phyloP scores from a whole-genome alignment of 2,329 filamentous ascomycete species.

The Aureobasidium leucospermi region DNA sequence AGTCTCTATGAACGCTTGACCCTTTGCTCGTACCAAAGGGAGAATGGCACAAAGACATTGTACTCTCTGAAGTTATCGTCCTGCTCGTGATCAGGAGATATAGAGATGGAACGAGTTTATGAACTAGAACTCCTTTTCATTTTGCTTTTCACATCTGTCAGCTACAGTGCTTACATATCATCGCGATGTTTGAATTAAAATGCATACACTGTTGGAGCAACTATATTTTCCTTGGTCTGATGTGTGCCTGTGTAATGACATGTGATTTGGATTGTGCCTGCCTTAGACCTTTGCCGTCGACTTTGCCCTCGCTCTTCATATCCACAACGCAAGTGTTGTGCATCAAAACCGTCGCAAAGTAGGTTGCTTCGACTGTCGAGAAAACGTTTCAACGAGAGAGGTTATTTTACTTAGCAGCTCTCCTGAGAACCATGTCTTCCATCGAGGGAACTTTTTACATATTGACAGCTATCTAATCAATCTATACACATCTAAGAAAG shows the following conservation, averaged over 20 bases:
- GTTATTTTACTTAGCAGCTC: no score
- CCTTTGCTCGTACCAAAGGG: not conserved
- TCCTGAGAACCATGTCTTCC: not conserved
- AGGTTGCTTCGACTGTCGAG: no score
- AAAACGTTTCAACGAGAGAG: no score
- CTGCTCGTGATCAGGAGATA: no score
- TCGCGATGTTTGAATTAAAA: not conserved
- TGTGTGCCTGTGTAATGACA: not conserved
- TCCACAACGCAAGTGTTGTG: not conserved
- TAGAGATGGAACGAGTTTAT: not conserved
- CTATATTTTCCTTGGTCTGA: not conserved
- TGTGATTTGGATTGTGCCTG: not conserved
- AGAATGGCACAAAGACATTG: no score
- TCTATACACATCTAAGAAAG: not conserved
- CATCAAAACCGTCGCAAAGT: not conserved
- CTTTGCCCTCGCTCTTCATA: not conserved
- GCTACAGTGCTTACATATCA: not conserved
- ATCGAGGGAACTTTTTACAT: not conserved
- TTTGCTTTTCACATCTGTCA: not conserved
- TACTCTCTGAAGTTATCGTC: no score
- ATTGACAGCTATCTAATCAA: not conserved
- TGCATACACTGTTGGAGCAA: not conserved
- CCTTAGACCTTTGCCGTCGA: not conserved
- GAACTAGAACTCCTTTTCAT: no score
- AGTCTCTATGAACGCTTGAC: not conserved